Conservation (phyloP, 257 asterid species). For the Ehretia macrophylla region DNA sequence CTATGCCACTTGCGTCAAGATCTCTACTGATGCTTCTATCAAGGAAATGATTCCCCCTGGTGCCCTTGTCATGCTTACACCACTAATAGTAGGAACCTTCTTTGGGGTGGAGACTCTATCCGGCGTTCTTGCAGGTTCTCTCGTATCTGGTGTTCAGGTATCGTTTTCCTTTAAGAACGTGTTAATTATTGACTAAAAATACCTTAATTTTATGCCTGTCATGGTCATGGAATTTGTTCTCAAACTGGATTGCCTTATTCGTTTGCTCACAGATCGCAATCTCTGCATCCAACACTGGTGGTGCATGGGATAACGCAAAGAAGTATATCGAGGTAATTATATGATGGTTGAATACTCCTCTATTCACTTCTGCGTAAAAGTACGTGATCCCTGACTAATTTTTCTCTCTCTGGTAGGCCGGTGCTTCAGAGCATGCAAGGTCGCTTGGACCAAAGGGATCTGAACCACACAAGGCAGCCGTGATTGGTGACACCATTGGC, state of each 20-base stretch:
- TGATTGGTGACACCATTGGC: conserved; percentile 50
- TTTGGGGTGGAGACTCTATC: conserved; percentile 91
- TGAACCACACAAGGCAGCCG: conserved; percentile 53
- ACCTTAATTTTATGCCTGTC: neutral
- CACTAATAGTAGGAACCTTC: conserved; percentile 73
- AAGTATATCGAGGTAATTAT: conserved; percentile 41
- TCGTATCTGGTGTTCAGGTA: conserved; percentile 93
- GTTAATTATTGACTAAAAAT: too few species aligned
- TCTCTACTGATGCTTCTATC: conserved; percentile 82
- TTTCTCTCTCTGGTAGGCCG: conserved; percentile 24
- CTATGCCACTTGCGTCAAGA: conserved; percentile 81
- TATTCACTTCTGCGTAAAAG: neutral
- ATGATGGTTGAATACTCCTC: neutral
- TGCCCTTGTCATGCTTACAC: conserved; percentile 91
- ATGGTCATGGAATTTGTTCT: neutral
- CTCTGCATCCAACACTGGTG: conserved; percentile 55
- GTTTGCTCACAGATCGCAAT: conserved; percentile 33
- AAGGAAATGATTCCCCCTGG: conserved; percentile 96
- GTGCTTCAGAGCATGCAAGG: conserved; percentile 51
- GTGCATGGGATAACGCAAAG: conserved; percentile 57
- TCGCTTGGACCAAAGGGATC: conserved; percentile 50
- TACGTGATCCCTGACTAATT: neutral
- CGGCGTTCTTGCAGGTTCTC: conserved; percentile 88
- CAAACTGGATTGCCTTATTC: neutral
- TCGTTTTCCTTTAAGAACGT: neutral